Evolutionary conservation across 768 basidiomycete genomes (phyloP).

Genomic region (Vararia minispora): DNA sequence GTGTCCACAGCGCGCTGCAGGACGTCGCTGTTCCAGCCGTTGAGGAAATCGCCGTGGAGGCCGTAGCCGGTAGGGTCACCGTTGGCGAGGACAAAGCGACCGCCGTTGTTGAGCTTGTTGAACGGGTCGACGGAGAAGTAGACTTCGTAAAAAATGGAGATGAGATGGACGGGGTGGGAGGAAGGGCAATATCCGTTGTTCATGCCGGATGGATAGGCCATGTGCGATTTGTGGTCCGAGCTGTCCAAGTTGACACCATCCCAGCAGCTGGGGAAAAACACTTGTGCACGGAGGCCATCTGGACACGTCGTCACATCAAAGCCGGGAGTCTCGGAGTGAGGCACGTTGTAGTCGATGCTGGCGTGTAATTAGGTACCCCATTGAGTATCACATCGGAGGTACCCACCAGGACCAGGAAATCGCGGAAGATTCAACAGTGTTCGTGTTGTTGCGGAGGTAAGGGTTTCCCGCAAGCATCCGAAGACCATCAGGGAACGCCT

Average conservation of each 20-base stretch:
- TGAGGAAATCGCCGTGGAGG: constrained; percentile 26
- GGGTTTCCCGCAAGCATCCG: constrained; percentile 19
- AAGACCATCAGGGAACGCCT: constrained; percentile 15
- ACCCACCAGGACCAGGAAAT: constrained; percentile 17
- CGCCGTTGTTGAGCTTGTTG: constrained; percentile 18
- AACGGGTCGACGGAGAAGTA: constrained; percentile 20
- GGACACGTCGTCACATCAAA: constrained; percentile 15
- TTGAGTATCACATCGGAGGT: background rate
- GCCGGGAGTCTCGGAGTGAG: constrained; percentile 6
- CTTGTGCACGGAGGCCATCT: constrained; percentile 19
- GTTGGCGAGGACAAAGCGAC: constrained; percentile 28
- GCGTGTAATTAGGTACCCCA: background rate
- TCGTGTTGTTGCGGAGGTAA: constrained; percentile 16
- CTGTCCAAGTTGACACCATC: constrained; percentile 28
- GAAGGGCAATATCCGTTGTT: constrained; percentile 4
- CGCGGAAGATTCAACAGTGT: constrained; percentile 7
- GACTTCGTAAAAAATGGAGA: constrained; percentile 32
- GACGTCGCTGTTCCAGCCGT: constrained; percentile 30
- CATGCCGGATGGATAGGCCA: constrained; percentile 20
- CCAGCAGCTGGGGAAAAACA: constrained; percentile 27
- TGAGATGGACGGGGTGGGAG: constrained; percentile 23
- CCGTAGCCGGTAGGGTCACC: constrained; percentile 35
- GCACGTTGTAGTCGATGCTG: constrained; percentile 4
- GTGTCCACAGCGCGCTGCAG: constrained; percentile 26
- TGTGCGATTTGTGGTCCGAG: constrained; percentile 27